Base-by-base conservation (phyloP, 768 basidiomycete genomes). In the Pleurotus giganteus region DNA sequence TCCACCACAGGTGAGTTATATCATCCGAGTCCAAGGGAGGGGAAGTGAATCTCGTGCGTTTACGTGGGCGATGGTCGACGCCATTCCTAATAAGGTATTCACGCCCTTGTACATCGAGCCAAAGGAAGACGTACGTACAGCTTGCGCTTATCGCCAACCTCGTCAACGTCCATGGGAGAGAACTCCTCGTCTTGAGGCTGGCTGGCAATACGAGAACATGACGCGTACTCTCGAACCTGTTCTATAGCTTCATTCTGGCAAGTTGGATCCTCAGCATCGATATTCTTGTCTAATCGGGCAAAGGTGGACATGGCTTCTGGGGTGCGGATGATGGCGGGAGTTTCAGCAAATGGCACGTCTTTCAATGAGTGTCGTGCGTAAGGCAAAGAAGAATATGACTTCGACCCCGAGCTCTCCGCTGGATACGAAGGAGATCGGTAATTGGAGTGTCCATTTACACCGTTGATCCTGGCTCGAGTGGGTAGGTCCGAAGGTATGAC, bases 251-350 rank as follows among this genome's bases (percentile, higher is more conserved):
- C 27, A 9, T 39, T 34, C 24, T 63, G 57, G 57, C 53, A 54
- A 42, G 57, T 44, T 37, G 49, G 23, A 9, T 49, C 28, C 29
- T 43, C 58, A n/a, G 49, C 36, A 24, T 51, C 49, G n/a, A 55
- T 27, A 19, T 55, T 36, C 17, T 17, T 43, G 57, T 91, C 88
- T 5, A 93, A 72, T 46, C 82, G 74, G 24, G 67, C 67, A 61
- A 93, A 92, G 51, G 73, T 60, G 2, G 75, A 65, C 92, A 95
- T 95, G n/a, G 85, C 84, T 55, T 83, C 77, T 0, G 83, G 73
- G 0, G 89, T 88, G 15, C 92, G 85, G 11, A 80, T 65, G 12
- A 93, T 79, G 0, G 89, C 89, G 4, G 81, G 80, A 42, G 78
- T 77, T 32, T 94, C 90, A 3, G 74, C 70, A 59, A 93, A 91